phyloP scores from a whole-genome alignment of 345 rosid species.

The Lumnitzera racemosa region DNA sequence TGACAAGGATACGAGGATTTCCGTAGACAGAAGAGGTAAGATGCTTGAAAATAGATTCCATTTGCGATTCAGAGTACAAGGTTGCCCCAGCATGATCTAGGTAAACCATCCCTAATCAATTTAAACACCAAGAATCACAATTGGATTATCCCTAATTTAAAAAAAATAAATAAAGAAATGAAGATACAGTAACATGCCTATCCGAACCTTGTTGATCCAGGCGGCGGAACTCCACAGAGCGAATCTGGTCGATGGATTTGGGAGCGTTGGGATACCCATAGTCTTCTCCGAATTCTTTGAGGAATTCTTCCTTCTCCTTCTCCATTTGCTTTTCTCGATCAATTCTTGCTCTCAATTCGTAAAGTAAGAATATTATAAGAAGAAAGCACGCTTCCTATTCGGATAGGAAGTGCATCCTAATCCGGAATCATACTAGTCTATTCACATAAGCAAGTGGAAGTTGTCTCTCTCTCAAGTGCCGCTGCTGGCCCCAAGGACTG shows the following conservation, averaged over 20 bases:
- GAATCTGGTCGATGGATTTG: constrained; percentile 60
- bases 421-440: too few species aligned
- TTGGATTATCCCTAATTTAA: not conserved
- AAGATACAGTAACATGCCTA: too few species aligned
- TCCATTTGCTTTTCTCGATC: constrained; percentile 1
- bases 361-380: too few species aligned
- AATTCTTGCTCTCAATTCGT: too few species aligned
- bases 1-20: constrained; percentile 87
- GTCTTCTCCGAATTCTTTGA: constrained; percentile 53
- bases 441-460: too few species aligned
- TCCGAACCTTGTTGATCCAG: constrained; percentile 36
- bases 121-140: not conserved
- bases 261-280: constrained; percentile 84
- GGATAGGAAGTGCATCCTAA: too few species aligned
- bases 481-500: too few species aligned
- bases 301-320: constrained; percentile 44
- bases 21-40: constrained; percentile 58
- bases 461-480: too few species aligned
- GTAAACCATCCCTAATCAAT: constrained; percentile 52
- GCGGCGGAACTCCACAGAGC: constrained; percentile 81
- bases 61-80: constrained; percentile 85
- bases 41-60: constrained; percentile 73
- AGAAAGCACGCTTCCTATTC: too few species aligned
- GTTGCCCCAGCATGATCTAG: constrained; percentile 98
- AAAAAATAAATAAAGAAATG: not conserved